phyloP scores from a whole-genome alignment of 1,284 basidiomycete species.

The Pholiota adiposa region DNA sequence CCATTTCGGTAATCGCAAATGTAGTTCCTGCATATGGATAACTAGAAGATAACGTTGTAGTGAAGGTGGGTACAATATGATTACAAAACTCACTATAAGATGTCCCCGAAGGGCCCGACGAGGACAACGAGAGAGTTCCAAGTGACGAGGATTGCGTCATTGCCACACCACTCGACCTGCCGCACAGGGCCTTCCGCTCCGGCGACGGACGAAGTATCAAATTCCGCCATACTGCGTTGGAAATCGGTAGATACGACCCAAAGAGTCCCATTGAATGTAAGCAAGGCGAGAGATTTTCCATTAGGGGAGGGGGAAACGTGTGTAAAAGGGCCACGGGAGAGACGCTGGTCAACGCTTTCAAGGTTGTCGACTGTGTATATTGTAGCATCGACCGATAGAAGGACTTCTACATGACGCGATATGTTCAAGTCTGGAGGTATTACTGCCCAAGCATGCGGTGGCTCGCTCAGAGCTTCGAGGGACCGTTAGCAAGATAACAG shows the following conservation, averaged over 20 bases:
- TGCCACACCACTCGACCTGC: conserved; percentile 94
- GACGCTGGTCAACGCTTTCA: conserved; percentile 86
- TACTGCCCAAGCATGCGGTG: conserved; percentile 83
- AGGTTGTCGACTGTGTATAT: conserved; percentile 86
- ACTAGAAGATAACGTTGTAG: conserved; percentile 41
- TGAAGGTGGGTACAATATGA: background rate
- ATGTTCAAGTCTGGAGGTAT: conserved; percentile 87
- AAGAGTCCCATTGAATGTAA: conserved; percentile 74
- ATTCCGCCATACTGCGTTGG: conserved; percentile 86
- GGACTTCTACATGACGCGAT: conserved; percentile 86
- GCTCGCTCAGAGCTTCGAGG: conserved; percentile 66
- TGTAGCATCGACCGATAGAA: conserved; percentile 79
- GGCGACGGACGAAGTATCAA: conserved; percentile 61
- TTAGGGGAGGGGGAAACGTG: conserved; percentile 91
- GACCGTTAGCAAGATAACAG: conserved; percentile 16
- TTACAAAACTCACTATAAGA: conserved; percentile 66
- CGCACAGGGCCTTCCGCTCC: conserved; percentile 59
- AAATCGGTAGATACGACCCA: conserved; percentile 97
- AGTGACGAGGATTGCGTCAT: conserved; percentile 89
- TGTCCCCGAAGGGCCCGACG: conserved; percentile 92
- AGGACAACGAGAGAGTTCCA: conserved; percentile 85
- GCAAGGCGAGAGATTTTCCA: conserved; percentile 88
- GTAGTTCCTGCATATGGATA: conserved; percentile 82
- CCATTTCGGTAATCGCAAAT: conserved; percentile 83
- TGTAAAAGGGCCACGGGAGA: conserved; percentile 88